These are phyloP conservation scores for Ophiostoma sp. DNA, from an alignment of 2,329 filamentous ascomycete species.

Conservation along the genomic window DNA sequence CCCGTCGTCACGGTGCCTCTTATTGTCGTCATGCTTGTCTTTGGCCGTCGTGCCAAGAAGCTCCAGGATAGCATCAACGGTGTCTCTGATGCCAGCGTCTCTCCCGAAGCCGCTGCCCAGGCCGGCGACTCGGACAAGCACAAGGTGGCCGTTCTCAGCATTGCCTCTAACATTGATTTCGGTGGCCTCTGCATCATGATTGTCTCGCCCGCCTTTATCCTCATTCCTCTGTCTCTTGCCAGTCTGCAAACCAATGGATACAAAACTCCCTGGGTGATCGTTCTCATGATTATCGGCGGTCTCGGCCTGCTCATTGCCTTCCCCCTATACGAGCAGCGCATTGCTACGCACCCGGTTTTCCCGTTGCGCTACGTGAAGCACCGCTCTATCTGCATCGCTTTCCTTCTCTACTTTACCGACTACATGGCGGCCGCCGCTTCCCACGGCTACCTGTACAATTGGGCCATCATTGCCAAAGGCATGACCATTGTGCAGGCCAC, in stretches of 20 bases:
- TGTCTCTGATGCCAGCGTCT: not conserved
- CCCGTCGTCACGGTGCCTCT: slow-evolving; percentile 49
- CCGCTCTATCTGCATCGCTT: slow-evolving; percentile 38
- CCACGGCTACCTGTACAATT: slow-evolving; percentile 23
- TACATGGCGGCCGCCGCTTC: slow-evolving; percentile 20
- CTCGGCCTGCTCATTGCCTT: slow-evolving; percentile 37
- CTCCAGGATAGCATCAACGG: slow-evolving; percentile 32
- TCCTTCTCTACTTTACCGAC: slow-evolving; percentile 34
- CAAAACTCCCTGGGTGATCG: not conserved
- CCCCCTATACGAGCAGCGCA: slow-evolving; percentile 43
- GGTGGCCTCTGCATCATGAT: slow-evolving; percentile 44
- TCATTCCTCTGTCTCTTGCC: slow-evolving; percentile 42
- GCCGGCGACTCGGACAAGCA: not conserved
- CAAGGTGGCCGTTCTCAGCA: slow-evolving; percentile 30
- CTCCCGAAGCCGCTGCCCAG: not conserved
- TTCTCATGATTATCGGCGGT: not conserved
- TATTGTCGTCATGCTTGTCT: slow-evolving; percentile 43
- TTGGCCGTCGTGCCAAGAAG: slow-evolving; percentile 45
- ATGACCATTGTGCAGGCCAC: slow-evolving; percentile 20
- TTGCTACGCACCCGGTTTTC: slow-evolving; percentile 42
- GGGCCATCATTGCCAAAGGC: slow-evolving; percentile 20
- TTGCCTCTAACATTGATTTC: slow-evolving; percentile 37
- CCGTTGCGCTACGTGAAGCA: slow-evolving; percentile 43
- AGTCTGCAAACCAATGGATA: not conserved
- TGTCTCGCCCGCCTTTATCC: slow-evolving; percentile 43